A percentile compares a stretch with the other conserved stretches of the same genome.
These are phyloP conservation scores for Gleditsia sinensis DNA, from an alignment of 306 rosid species.

Conservation along the genomic window DNA sequence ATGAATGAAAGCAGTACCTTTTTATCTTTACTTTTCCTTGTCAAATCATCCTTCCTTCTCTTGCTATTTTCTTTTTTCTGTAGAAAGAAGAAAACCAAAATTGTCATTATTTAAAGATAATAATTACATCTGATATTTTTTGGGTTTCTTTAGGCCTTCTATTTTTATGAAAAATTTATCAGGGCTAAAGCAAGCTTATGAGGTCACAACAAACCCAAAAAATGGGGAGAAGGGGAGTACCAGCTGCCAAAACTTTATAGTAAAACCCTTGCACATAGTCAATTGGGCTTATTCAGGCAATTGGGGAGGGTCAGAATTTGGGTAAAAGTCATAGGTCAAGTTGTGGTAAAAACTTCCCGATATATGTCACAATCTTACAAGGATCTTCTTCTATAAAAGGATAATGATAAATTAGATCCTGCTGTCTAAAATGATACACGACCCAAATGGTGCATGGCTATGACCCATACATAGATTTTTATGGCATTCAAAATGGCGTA, in stretches of 20 bases:
- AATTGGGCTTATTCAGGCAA: not conserved
- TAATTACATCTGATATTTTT: not conserved
- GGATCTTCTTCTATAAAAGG: slow-evolving; percentile 24
- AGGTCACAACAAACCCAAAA: not conserved
- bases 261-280: slow-evolving; percentile 19
- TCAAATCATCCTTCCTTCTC: slow-evolving; percentile 90
- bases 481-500: slow-evolving; percentile 19
- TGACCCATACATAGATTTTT: not conserved
- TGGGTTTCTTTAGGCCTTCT: not conserved
- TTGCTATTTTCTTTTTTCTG: slow-evolving; percentile 98
- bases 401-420: slow-evolving; percentile 19
- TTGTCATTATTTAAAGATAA: not conserved
- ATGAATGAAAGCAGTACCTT: slow-evolving; percentile 55
- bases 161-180: not conserved
- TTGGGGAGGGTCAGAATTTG: not conserved
- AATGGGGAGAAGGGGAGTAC: not conserved
- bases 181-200: not conserved
- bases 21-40: slow-evolving; percentile 86
- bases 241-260: not conserved
- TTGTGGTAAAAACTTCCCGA: not conserved
- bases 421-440: not conserved
- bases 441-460: slow-evolving; percentile 10
- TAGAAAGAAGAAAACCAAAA: slow-evolving; percentile 28
- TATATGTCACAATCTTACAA: not conserved
- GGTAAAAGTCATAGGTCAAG: not conserved